These are phyloP conservation scores for Diplodia mutila DNA, from an alignment of 2,329 filamentous ascomycete genomes.

Conservation along the genomic window DNA sequence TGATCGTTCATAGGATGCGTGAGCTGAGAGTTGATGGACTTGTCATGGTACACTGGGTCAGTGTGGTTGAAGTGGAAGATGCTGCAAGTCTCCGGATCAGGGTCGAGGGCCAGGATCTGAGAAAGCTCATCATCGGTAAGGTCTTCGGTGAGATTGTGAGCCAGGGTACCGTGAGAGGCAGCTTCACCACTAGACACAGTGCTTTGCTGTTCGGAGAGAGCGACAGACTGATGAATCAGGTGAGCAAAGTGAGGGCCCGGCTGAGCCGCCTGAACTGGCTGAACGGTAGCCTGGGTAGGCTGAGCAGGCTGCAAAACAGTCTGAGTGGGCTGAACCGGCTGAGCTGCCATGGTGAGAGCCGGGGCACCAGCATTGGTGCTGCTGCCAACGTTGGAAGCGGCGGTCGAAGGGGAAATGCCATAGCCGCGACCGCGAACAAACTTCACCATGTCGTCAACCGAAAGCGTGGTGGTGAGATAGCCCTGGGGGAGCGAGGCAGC, in stretches of 20 bases:
- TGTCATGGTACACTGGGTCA: too few relatives aligned
- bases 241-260: background rate
- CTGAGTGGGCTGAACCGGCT: background rate
- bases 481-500: conserved; percentile 28
- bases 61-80: background rate
- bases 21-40: background rate
- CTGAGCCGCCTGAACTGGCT: background rate
- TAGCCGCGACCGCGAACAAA: conserved; percentile 2
- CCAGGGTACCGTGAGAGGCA: too few relatives aligned
- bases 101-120: background rate
- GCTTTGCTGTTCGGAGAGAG: too few relatives aligned
- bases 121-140: background rate
- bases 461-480: conserved; percentile 35
- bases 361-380: background rate
- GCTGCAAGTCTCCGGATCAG: background rate
- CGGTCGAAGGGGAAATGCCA: background rate
- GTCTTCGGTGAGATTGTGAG: background rate
- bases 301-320: background rate
- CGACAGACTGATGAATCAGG: too few relatives aligned
- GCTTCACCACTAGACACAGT: too few relatives aligned
- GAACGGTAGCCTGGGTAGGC: background rate
- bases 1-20: too few relatives aligned
- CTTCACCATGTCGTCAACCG: conserved; percentile 41
- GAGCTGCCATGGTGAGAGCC: background rate
- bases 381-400: background rate